phyloP scores from a whole-genome alignment of 2,329 filamentous ascomycete genomes.

The Trichoderma simmonsii region DNA sequence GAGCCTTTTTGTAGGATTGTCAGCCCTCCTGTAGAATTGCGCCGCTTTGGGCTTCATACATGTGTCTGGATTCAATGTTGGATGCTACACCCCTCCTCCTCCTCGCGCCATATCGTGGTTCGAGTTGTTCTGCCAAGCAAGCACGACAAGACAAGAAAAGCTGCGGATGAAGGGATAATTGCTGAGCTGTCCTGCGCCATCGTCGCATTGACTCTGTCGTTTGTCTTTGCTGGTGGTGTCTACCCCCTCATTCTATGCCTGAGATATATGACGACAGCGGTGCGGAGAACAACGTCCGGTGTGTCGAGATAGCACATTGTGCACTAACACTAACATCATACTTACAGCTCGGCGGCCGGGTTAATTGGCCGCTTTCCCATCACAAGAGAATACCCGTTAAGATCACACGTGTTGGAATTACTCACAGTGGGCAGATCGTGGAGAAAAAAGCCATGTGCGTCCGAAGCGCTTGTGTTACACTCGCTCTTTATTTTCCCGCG shows the following conservation, averaged over 20 bases:
- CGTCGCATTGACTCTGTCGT: neutral
- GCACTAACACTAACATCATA: neutral
- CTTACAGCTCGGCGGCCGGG: neutral
- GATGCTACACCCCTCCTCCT: neutral
- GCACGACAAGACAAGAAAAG: neutral
- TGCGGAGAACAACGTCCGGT: constrained; percentile 7
- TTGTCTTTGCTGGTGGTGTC: neutral
- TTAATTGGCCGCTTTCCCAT: neutral
- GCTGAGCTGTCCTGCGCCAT: constrained; percentile 2
- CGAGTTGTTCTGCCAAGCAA: neutral
- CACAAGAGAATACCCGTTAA: neutral
- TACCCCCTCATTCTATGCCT: neutral
- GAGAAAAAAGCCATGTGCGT: neutral
- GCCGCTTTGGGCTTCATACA: neutral
- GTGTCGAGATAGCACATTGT: neutral
- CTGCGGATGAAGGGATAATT: neutral
- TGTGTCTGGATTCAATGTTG: neutral
- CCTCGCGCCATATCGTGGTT: neutral
- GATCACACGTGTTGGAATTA: neutral
- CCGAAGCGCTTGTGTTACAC: neutral
- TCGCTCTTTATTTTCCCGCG: neutral
- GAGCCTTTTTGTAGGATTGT: neutral
- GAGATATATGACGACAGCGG: constrained; percentile 8
- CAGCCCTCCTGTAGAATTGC: neutral
- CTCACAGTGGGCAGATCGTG: constrained; percentile 5